Base-by-base conservation (phyloP, 148 eudicot genomes). In the Arbutus unedo region DNA sequence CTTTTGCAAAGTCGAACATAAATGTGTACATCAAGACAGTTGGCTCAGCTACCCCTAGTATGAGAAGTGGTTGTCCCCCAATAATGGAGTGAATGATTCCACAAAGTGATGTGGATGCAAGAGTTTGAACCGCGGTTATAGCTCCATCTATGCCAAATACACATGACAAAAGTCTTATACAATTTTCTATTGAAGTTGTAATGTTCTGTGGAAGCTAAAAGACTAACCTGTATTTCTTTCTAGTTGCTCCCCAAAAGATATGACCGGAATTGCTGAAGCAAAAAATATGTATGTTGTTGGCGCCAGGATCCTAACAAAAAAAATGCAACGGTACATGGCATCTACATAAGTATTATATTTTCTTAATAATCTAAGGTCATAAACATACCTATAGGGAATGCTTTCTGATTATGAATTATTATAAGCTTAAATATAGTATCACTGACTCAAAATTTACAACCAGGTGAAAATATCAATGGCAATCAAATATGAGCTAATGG, bases 231-330 rank as follows among this genome's bases (percentile, higher is more conserved):
- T 94, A 79, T 84, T 88, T 87, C 99, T 91, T 84, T 94, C 98
- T 59, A 97, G 91, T 82, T 97, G 99, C 90, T 93, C 99, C 78
- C 99, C 99, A 70, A 97, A 97, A 51, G 99, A 97, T 90, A 97
- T 94, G 62, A 97, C 99, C 38, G 99, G 99, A 86, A 97, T 97
- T 44, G 99, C 97, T 59, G 99, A 97, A 87, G 99, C 98, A 86
- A 97, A 97, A 89, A 97, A 97, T 77, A 97, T 92, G 74, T 94
- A 96, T 67, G 99, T 96, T 8, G 98, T 94, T 74, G 99, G 99
- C 84, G 99, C 99, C 76, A 96, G 90, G 84, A 96, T 93, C 93
- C 99, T 96, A 85, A 72, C 41, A 62, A 88, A 74, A 81, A 72
- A 66, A 59, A 53, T 38, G 16, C 57, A 76, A 43, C 76, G 81